Conservation (phyloP, 2,329 filamentous ascomycete species). For the Hypoxylon sp. region DNA sequence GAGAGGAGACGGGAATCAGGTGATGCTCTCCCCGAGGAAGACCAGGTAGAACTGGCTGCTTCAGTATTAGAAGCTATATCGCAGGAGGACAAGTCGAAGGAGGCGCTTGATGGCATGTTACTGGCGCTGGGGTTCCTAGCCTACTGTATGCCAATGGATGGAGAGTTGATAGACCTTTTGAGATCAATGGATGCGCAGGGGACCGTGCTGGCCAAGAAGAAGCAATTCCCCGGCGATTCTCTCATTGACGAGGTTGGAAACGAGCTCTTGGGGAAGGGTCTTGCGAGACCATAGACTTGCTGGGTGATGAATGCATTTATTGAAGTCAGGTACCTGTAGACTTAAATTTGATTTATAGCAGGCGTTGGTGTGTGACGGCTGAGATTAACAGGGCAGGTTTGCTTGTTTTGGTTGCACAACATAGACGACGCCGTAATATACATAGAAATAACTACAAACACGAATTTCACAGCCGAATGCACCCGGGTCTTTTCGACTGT, state of each 20-base stretch:
- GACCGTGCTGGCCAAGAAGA: slow-evolving; percentile 72
- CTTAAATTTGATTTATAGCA: slow-evolving; percentile 1
- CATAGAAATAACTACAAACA: background rate
- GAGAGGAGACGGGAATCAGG: slow-evolving; percentile 71
- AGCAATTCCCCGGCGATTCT: slow-evolving; percentile 69
- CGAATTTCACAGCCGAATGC: background rate
- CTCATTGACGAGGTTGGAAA: slow-evolving; percentile 69
- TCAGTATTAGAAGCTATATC: slow-evolving; percentile 81
- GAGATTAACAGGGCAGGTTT: background rate
- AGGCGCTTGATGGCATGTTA: slow-evolving; percentile 83
- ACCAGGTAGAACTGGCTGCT: slow-evolving; percentile 86
- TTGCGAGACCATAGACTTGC: slow-evolving; percentile 54
- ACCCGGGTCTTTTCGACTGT: background rate
- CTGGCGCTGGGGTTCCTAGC: slow-evolving; percentile 82
- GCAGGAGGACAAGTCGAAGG: slow-evolving; percentile 72
- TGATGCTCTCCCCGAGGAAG: slow-evolving; percentile 74
- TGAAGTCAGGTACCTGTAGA: background rate
- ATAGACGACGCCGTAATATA: background rate
- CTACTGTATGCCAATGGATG: slow-evolving; percentile 77
- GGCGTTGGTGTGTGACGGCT: background rate
- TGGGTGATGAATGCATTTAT: background rate
- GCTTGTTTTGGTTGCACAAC: background rate
- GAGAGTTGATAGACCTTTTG: slow-evolving; percentile 85
- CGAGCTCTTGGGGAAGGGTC: slow-evolving; percentile 67
- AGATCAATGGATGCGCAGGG: slow-evolving; percentile 81